A percentile compares a stretch with the other conserved stretches of the same genome.
phyloP scores from a whole-genome alignment of 208 protist genomes.

The Leishmania mexicana region DNA sequence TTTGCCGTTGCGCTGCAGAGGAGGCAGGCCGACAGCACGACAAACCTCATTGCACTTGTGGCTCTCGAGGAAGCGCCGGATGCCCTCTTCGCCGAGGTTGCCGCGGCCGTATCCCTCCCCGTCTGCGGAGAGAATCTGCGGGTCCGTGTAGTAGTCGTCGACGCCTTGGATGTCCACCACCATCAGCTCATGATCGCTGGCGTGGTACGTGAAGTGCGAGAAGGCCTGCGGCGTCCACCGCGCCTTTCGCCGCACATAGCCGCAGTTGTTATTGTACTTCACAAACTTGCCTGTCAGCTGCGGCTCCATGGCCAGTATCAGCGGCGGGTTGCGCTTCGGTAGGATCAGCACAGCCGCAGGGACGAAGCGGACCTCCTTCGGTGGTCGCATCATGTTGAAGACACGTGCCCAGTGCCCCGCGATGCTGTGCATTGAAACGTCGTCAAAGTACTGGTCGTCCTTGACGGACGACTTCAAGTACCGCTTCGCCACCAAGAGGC shows the following conservation, averaged over 20 bases:
- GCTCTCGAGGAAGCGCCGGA: conserved; percentile 65
- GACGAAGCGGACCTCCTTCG: conserved; percentile 78
- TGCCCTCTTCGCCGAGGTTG: conserved; percentile 82
- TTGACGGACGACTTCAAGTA: conserved; percentile 62
- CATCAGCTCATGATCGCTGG: conserved; percentile 65
- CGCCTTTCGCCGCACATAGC: conserved; percentile 68
- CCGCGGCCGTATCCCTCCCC: conserved; percentile 79
- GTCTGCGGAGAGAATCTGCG: conserved; percentile 86
- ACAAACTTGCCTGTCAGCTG: conserved; percentile 72
- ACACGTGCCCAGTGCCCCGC: conserved; percentile 73
- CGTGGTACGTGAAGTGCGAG: conserved; percentile 90
- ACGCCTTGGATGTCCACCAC: conserved; percentile 93
- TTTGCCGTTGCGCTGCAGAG: conserved; percentile 30
- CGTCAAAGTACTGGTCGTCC: conserved; percentile 83
- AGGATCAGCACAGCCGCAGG: conserved; percentile 76
- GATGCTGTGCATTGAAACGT: conserved; percentile 87
- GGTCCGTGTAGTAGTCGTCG: conserved; percentile 90
- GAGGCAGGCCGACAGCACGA: conserved; percentile 51
- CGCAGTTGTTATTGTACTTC: conserved; percentile 95
- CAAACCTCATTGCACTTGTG: conserved; percentile 91
- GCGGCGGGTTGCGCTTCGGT: conserved; percentile 51
- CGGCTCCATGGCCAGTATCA: conserved; percentile 80
- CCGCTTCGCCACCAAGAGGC: conserved; percentile 73
- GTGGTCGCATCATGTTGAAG: conserved; percentile 64
- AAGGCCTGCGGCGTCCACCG: conserved; percentile 91